A percentile compares a stretch with the other conserved stretches of the same genome.
Evolutionary conservation across 768 basidiomycete species (phyloP).

Genomic region (Pulveroboletus frians): DNA sequence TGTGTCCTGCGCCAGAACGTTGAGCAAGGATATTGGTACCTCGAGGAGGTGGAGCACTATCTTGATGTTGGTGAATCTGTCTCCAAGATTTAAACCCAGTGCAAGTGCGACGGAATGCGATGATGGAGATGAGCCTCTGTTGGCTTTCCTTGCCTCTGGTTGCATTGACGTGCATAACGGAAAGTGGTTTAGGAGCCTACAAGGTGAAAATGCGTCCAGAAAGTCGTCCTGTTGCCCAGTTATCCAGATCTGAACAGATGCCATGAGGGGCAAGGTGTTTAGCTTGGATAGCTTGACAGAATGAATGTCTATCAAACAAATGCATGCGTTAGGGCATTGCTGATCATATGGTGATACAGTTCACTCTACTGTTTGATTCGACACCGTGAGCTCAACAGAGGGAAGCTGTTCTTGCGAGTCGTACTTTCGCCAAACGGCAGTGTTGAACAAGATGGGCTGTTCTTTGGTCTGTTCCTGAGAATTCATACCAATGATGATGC

Average conservation of each 20-base stretch:
- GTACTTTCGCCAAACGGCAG: slow-evolving; percentile 31
- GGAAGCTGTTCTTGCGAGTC: slow-evolving; percentile 1
- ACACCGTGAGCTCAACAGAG: slow-evolving; percentile 28
- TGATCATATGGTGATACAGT: neutral
- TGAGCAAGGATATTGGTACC: slow-evolving; percentile 33
- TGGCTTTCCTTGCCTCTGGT: neutral
- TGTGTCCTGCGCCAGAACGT: no score
- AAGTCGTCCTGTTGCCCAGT: slow-evolving; percentile 41
- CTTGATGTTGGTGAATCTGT: slow-evolving; percentile 79
- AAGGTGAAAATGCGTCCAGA: slow-evolving; percentile 10
- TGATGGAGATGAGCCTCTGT: neutral
- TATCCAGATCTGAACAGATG: slow-evolving; percentile 59
- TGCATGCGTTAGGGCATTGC: neutral
- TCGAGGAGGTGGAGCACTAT: slow-evolving; percentile 70
- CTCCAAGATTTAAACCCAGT: slow-evolving; percentile 87
- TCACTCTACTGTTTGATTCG: slow-evolving; percentile 15
- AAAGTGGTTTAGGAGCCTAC: neutral
- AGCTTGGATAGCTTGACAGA: slow-evolving; percentile 63
- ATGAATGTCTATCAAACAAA: slow-evolving; percentile 52
- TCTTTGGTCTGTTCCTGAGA: slow-evolving; percentile 57
- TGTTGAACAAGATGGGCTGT: slow-evolving; percentile 54
- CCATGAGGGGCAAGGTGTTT: slow-evolving; percentile 61
- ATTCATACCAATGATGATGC: slow-evolving; percentile 63
- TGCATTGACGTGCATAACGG: neutral
- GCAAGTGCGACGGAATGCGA: slow-evolving; percentile 58